Conservation (phyloP, 169 alveolate genomes). For the Cryptosporidium parvum region DNA sequence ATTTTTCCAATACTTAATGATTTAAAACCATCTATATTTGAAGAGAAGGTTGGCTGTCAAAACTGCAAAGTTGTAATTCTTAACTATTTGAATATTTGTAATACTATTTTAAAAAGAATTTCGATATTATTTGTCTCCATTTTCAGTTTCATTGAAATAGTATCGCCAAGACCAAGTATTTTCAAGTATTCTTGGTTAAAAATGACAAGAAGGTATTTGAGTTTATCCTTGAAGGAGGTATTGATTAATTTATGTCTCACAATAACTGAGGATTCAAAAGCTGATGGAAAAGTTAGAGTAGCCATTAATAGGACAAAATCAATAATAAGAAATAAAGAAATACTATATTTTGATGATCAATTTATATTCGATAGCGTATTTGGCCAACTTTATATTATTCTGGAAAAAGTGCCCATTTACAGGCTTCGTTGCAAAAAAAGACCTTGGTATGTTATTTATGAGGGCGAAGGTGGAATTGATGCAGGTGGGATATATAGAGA, state of each 20-base stretch:
- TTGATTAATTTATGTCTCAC: conserved; percentile 75
- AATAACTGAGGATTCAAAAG: conserved; percentile 77
- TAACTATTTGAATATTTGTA: not conserved
- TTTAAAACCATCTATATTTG: not conserved
- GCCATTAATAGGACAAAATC: conserved; percentile 77
- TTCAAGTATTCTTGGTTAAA: conserved; percentile 25
- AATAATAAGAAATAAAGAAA: conserved; percentile 27
- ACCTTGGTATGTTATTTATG: conserved; percentile 85
- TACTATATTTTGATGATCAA: conserved; percentile 82
- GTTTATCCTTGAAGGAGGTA: conserved; percentile 73
- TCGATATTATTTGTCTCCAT: conserved; percentile 21
- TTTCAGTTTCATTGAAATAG: conserved; percentile 2
- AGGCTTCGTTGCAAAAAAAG: conserved; percentile 80
- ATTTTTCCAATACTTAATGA: not conserved
- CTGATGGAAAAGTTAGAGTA: conserved; percentile 80
- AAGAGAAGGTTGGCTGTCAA: conserved; percentile 31
- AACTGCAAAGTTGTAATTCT: conserved; percentile 6
- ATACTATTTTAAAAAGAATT: not conserved
- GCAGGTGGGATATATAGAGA: conserved; percentile 94
- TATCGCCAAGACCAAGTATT: conserved; percentile 40
- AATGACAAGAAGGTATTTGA: conserved; percentile 8
- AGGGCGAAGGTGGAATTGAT: conserved; percentile 90
- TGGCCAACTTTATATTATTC: conserved; percentile 83
- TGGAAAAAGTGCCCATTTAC: conserved; percentile 77
- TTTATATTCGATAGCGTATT: conserved; percentile 86